Base-by-base conservation (phyloP, 73 alveolate species). In the Tetrahymena thermophila region DNA sequence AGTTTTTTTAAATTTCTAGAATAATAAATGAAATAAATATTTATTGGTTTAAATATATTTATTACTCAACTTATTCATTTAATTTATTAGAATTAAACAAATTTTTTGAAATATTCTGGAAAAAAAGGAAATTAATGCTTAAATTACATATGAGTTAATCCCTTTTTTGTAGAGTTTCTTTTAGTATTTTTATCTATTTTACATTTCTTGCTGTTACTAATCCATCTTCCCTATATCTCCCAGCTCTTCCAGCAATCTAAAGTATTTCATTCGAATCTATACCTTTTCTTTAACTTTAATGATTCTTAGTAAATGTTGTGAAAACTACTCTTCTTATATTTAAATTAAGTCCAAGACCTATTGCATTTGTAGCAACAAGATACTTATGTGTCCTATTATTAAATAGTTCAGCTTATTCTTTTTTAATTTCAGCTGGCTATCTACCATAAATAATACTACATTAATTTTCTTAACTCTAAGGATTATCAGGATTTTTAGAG, bases 191-290 rank as follows among this genome's bases (percentile, higher is more conserved):
- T 35, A 93, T 35, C 16, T 93, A 31, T 43, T 21, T 23, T 35
- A 23, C 44, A 21, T 21, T 23, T 44, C 34, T 38, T 17, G 97
- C 96, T 15, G 98, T 94, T 10, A 97, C 98, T 84, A 23, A 94
- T 1, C 99, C 99, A 94, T 97, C 98, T n/a, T 84, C 85, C n/a
- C 34, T 93, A 94, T 31, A 97, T 84, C 99, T 94, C 6, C 99
- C 99, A 11, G 99, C 99, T 85, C 99, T 96, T 93, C 99, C 99
- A 25, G 98, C 96, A 3, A 97, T 97, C 89, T 97, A 96, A 35
- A 93, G 94, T 40, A 97, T 93, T 43, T 94, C 94, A 57, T 55
- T 25, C 7, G 94, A 85, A 28, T 44, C 84, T 16, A 97, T 38
- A 28, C 42, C 42, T 23, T 31, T 93, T 34, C 50, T 96, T 43